Conservation (phyloP, 306 rosid genomes). For the Casuarina glauca region DNA sequence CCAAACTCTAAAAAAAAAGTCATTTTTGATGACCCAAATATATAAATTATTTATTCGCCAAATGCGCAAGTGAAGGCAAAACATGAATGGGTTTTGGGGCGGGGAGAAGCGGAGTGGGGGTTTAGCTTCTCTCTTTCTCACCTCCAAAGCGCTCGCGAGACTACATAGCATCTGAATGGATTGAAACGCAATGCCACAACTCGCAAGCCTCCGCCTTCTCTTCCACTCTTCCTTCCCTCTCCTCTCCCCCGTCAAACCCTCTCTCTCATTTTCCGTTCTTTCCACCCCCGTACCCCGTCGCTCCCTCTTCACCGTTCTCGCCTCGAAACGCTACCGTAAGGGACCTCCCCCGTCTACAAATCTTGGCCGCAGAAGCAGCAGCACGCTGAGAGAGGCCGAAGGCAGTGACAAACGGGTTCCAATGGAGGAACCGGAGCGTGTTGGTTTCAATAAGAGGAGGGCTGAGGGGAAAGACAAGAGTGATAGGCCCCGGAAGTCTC, state of each 20-base stretch:
- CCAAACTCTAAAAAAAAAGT: too few species aligned
- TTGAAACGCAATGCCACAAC: conserved; percentile 36
- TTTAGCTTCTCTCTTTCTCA: not conserved
- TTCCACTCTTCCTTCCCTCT: conserved; percentile 16
- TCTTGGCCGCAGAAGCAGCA: conserved; percentile 37
- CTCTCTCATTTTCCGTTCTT: conserved; percentile 21
- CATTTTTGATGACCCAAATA: too few species aligned
- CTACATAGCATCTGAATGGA: not conserved
- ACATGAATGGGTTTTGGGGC: not conserved
- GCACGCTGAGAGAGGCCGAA: conserved; percentile 18
- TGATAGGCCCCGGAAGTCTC: conserved; percentile 50
- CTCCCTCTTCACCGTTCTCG: conserved; percentile 44
- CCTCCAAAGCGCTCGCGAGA: conserved; percentile 42
- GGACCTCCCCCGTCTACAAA: conserved; percentile 23
- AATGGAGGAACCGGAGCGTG: conserved; percentile 43
- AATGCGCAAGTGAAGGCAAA: not conserved
- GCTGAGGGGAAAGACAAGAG: conserved; percentile 66
- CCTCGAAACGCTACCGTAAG: conserved; percentile 46
- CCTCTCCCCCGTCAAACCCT: conserved; percentile 20
- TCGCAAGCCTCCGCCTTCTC: conserved; percentile 51
- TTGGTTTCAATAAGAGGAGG: conserved; percentile 68
- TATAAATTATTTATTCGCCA: too few species aligned
- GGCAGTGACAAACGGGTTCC: conserved; percentile 11
- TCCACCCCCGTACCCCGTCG: conserved; percentile 19
- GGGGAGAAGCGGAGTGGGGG: not conserved